Conservation (phyloP, 805 yeast species). For the Starmerella bombi region DNA sequence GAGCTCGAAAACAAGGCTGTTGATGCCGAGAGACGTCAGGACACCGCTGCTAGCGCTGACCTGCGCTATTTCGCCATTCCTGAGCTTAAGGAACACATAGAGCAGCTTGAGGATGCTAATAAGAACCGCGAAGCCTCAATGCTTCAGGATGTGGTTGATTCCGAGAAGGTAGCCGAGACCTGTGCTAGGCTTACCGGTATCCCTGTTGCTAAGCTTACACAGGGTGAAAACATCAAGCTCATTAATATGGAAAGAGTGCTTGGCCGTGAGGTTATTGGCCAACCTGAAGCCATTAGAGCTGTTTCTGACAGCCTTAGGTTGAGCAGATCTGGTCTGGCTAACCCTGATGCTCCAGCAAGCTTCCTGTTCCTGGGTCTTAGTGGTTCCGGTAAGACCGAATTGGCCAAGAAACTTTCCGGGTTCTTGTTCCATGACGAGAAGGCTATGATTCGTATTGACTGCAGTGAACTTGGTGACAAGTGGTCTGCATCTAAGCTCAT, state of each 20-base stretch:
- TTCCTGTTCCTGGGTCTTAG: slow-evolving; percentile 89
- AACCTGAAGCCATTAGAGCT: slow-evolving; percentile 87
- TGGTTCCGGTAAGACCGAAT: slow-evolving; percentile 96
- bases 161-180: slow-evolving; percentile 89
- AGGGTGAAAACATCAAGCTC: slow-evolving; percentile 86
- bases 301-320: slow-evolving; percentile 91
- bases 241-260: slow-evolving; percentile 88
- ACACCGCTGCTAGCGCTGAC: slow-evolving; percentile 89
- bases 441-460: slow-evolving; percentile 94
- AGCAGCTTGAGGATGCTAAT: slow-evolving; percentile 63
- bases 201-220: slow-evolving; percentile 86
- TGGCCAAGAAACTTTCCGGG: slow-evolving; percentile 93
- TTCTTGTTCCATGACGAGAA: slow-evolving; percentile 91
- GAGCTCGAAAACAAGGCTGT: slow-evolving; percentile 84
- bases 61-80: slow-evolving; percentile 95
- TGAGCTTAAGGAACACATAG: slow-evolving; percentile 66
- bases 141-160: slow-evolving; percentile 80
- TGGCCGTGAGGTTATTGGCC: slow-evolving; percentile 80
- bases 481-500: slow-evolving; percentile 88
- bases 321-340: slow-evolving; percentile 85
- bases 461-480: slow-evolving; percentile 91
- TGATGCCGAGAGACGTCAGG: slow-evolving; percentile 96
- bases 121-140: slow-evolving; percentile 50
- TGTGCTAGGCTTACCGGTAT: slow-evolving; percentile 95
- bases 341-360: slow-evolving; percentile 93